phyloP scores from a whole-genome alignment of 169 alveolate species.

The Plasmodium ovale region DNA sequence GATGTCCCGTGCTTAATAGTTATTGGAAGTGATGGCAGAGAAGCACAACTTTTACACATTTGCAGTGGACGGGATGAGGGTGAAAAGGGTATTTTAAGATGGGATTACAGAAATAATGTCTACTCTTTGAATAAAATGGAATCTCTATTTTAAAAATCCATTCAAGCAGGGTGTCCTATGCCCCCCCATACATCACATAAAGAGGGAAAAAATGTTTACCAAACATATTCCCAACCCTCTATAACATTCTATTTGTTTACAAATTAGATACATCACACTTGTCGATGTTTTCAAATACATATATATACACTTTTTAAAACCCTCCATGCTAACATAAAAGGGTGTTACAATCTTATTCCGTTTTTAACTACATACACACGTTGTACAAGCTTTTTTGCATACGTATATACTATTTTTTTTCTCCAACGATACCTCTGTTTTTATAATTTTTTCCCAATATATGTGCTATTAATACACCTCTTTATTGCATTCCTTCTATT shows the following conservation, averaged over 20 bases:
- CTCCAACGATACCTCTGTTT: too few relatives aligned
- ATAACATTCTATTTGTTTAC: background rate
- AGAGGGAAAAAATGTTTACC: background rate
- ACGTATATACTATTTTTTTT: background rate
- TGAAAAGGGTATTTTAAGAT: constrained; percentile 79
- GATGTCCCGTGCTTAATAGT: constrained; percentile 81
- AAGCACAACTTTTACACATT: constrained; percentile 81
- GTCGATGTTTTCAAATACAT: background rate
- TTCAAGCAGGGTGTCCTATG: too few relatives aligned
- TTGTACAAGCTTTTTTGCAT: background rate
- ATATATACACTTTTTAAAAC: too few relatives aligned
- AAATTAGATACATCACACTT: background rate
- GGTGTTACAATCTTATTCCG: background rate
- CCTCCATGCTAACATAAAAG: background rate
- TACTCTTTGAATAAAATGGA: constrained; percentile 47
- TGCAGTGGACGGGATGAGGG: constrained; percentile 85
- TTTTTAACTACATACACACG: background rate
- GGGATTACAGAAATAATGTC: constrained; percentile 74
- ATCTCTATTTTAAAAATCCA: too few relatives aligned
- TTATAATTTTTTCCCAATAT: background rate
- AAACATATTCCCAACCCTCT: background rate
- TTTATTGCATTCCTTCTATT: too few relatives aligned
- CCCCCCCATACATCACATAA: too few relatives aligned
- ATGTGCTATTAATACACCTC: background rate
- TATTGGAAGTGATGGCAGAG: constrained; percentile 83